Evolutionary conservation across 2,329 filamentous ascomycete genomes (phyloP), one percentile per base, ranked within the genome.

Genomic region (Sarocladiaceae sp.): DNA sequence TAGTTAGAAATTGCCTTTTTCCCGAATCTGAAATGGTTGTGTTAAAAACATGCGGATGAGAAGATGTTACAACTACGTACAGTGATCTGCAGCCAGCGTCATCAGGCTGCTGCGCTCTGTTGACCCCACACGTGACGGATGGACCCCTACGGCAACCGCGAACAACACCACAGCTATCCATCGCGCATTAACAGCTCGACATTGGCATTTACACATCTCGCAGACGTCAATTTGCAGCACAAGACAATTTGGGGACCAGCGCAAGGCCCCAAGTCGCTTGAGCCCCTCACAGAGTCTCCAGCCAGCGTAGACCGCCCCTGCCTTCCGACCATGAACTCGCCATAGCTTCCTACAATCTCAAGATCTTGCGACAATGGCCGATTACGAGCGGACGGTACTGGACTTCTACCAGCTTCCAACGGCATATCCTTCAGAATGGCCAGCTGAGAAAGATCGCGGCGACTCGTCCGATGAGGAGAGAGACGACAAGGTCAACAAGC

Each of bases 391-490:
- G 56, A 84, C 81, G 42, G 82, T 97, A 52, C 83, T 94, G 62
- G 91, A 91, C 60, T 91, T 96, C 72, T 97, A 97, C 74, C 88
- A 91, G 67, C 80, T 97, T 47, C 79, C 86, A 37, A 88, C 79
- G 13, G 77, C 88, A 18, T 92, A 84, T 67, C 93, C 93, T 2
- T 80, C 82, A 31, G 84, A 89, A 76, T 97, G 93, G 93, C 93
- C 93, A 1, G 76, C 83, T 47, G 88, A 95, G 62, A 86, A 93
- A 64, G 80, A 85, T 52, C 83, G 81, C 62, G 84, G 87, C 66
- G 80, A 75, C 44, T 86, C 80, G 18, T 87, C 85, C 44, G 82
- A 80, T 47, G 68, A 73, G 50, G 76, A 78, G 39, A 77, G 80
- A 35, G 59, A 67, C 49, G 62, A 69, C 54, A 68, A 68, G 50